phyloP scores from a whole-genome alignment of 768 basidiomycete genomes.

The Xerocomellus chrysenteron region DNA sequence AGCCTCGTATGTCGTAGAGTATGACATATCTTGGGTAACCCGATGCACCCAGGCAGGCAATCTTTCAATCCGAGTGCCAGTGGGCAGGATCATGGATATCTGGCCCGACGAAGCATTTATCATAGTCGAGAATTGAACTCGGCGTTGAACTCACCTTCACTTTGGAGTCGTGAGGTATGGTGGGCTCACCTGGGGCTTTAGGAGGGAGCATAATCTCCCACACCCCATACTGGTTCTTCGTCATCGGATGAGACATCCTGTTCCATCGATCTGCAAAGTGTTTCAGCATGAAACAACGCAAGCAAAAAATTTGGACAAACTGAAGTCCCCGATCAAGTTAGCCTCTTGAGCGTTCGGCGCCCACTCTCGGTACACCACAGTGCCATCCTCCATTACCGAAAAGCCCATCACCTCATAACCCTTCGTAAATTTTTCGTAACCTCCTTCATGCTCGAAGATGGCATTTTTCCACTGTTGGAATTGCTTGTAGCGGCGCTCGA shows the following conservation, averaged over 20 bases:
- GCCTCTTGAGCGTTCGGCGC: conserved; percentile 88
- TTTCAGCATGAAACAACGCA: conserved; percentile 2
- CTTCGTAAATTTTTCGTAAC: conserved; percentile 64
- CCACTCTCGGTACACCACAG: conserved; percentile 91
- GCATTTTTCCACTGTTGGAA: conserved; percentile 76
- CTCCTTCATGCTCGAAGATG: conserved; percentile 80
- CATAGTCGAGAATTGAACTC: background rate
- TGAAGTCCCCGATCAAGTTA: conserved; percentile 92
- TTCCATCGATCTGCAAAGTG: conserved; percentile 75
- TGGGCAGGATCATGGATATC: conserved; percentile 89
- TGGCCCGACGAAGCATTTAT: conserved; percentile 30
- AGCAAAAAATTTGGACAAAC: conserved; percentile 48
- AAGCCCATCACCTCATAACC: conserved; percentile 68
- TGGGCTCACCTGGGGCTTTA: conserved; percentile 61
- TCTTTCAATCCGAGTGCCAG: conserved; percentile 82
- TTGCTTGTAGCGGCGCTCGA: conserved; percentile 63
- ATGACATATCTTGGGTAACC: conserved; percentile 88
- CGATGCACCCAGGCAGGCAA: conserved; percentile 93
- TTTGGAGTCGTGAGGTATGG: conserved; percentile 94
- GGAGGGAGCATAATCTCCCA: conserved; percentile 85
- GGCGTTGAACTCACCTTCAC: conserved; percentile 62
- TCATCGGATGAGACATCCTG: conserved; percentile 83
- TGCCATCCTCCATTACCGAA: conserved; percentile 61
- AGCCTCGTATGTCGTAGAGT: conserved; percentile 92
- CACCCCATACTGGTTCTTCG: conserved; percentile 78